Percentiles rank a stretch among this genome's conserved stretches.
Evolutionary conservation across 495 filamentous ascomycete genomes (phyloP).

Genomic region (Echria macrotheca): DNA sequence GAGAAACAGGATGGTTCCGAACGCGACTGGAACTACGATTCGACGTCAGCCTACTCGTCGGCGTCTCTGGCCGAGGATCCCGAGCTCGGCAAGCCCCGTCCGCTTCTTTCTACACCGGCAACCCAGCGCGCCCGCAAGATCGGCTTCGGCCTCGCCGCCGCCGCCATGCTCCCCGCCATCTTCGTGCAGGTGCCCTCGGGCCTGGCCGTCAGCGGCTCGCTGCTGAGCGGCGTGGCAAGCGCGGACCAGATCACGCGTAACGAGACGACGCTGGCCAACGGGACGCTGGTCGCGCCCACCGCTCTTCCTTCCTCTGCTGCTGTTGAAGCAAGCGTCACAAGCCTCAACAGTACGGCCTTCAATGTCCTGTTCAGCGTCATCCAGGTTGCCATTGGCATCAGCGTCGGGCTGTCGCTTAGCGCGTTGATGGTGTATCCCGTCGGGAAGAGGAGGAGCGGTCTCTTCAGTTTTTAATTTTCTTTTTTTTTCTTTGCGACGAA

Average conservation of each 20-base stretch:
- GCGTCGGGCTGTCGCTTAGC: constrained; percentile 82
- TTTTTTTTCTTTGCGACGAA: too few relatives aligned
- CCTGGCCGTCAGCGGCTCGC: constrained; percentile 73
- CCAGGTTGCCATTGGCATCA: constrained; percentile 88
- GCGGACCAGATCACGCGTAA: constrained; percentile 69
- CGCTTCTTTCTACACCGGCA: too few relatives aligned
- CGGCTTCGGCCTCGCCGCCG: constrained; percentile 75
- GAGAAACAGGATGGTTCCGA: too few relatives aligned
- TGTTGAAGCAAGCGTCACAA: too few relatives aligned
- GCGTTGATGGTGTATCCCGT: constrained; percentile 85
- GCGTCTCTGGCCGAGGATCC: constrained; percentile 16
- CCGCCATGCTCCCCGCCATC: constrained; percentile 85
- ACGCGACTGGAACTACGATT: constrained; percentile 16
- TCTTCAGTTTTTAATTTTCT: constrained; percentile 90
- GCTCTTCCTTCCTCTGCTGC: constrained; percentile 8
- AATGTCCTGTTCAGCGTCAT: constrained; percentile 85
- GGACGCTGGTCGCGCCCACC: constrained; percentile 27
- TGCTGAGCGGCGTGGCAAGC: constrained; percentile 78
- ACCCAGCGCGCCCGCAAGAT: constrained; percentile 24
- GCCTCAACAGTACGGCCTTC: constrained; percentile 64
- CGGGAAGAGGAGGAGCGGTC: constrained; percentile 81
- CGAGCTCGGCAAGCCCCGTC: constrained; percentile 12
- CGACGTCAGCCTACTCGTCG: constrained; percentile 4
- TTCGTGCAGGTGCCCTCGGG: constrained; percentile 93
- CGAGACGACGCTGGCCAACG: constrained; percentile 28